These are phyloP conservation scores for Cladosporium velox DNA, from an alignment of 2,329 filamentous ascomycete species.

Conservation along the genomic window DNA sequence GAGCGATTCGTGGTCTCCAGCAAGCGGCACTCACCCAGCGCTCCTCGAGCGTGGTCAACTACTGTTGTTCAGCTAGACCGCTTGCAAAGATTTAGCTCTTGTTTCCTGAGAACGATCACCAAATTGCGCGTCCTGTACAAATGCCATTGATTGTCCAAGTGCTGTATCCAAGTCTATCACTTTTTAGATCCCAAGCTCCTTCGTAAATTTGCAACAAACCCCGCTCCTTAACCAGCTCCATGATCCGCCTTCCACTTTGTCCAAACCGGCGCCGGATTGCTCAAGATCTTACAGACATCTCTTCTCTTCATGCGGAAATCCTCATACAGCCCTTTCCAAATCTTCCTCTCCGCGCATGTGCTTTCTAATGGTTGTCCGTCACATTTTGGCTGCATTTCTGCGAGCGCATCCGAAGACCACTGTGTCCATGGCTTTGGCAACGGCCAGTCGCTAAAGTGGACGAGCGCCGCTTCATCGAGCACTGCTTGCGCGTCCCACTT, in stretches of 20 bases:
- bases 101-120: neutral
- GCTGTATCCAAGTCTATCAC: neutral
- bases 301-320: conserved; percentile 46
- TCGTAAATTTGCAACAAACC: neutral
- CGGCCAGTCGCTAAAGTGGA: conserved; percentile 72
- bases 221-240: conserved; percentile 1
- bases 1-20: neutral
- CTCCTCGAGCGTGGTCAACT: neutral
- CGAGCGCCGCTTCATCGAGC: conserved; percentile 61
- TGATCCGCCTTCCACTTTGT: conserved; percentile 21
- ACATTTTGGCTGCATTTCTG: conserved; percentile 50
- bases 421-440: conserved; percentile 64
- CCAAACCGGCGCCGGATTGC: conserved; percentile 26
- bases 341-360: conserved; percentile 40
- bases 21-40: neutral
- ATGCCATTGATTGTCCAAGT: neutral
- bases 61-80: neutral
- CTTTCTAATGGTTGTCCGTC: conserved; percentile 20
- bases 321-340: conserved; percentile 50
- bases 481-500: conserved; percentile 59
- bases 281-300: conserved; percentile 39
- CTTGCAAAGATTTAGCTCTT: neutral
- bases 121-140: neutral
- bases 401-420: conserved; percentile 44
- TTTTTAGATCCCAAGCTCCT: neutral